Evolutionary conservation across 2,329 filamentous ascomycete genomes (phyloP), one percentile per base, ranked within the genome.

Genomic region (Aschersonia sp.): DNA sequence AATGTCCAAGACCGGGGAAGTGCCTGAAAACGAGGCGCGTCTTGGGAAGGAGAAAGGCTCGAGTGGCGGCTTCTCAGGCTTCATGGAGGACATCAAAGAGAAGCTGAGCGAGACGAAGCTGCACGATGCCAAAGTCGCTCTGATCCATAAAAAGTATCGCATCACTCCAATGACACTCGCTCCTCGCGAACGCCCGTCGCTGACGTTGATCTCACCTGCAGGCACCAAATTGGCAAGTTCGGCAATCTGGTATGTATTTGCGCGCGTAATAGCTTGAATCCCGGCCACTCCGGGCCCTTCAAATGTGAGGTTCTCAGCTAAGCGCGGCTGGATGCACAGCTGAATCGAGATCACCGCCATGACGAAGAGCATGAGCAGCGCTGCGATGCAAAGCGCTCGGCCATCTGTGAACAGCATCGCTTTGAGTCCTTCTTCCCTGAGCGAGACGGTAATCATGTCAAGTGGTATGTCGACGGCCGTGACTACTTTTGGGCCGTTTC

Each of bases 401-500:
- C 68, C 12, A 83, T 92, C 45, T 73, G 75, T 54, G 77, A 90
- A 49, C 73, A 77, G 11, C 81, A 97, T 60, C 81, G 90, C 41
- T 97, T 88, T 68, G 63, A 84, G n/a, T 94, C 87, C 4, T 98
- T 85, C 66, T 94, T 94, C 39, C 90, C 90, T 0, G 83, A 90
- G 61, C 80, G 83, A 42, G 81, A 90, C 9, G 84, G 82, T 31
- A 95, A 97, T 63, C 73, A 84, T 49, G 73, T 92, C 61, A 97
- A 97, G 69, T 98, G 90, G 89, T 97, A 95, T 65, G 87, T 97
- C 9, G 92, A 97, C 61, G 92, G 88, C 4, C 75, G 88, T 51
- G 85, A 97, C 66, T 98, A 98, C 65, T 94, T 92, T 63, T 95
- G 88, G 82, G 79, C 92, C 14, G 88, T 98, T 9, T 94, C 88